Evolutionary conservation across 352 stramenopile species (phyloP).

Genomic region (Blastocystis sp.): DNA sequence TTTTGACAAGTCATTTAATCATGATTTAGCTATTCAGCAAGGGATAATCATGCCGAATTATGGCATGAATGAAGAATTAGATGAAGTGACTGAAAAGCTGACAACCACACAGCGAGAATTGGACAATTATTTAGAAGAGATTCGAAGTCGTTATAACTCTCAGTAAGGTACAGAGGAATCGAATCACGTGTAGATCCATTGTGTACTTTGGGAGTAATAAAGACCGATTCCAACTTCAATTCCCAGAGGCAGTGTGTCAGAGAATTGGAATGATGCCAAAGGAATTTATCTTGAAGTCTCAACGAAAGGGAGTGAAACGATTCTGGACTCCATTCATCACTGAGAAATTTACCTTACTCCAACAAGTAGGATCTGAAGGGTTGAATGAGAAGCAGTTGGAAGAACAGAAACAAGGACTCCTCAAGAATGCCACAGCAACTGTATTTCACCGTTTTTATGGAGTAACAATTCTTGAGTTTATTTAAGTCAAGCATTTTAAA

Average conservation of each 20-base stretch:
- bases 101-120: constrained; percentile 72
- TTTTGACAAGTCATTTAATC: constrained; percentile 94
- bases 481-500: constrained; percentile 70
- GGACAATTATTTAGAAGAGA: constrained; percentile 82
- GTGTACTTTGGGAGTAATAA: constrained; percentile 85
- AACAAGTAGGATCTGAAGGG: background rate
- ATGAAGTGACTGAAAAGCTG: constrained; percentile 77
- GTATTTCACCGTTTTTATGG: constrained; percentile 42
- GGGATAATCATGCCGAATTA: constrained; percentile 86
- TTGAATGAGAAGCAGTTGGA: constrained; percentile 73
- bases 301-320: constrained; percentile 86
- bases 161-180: background rate
- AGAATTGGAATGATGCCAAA: constrained; percentile 72
- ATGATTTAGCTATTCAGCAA: constrained; percentile 81
- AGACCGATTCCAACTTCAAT: constrained; percentile 86
- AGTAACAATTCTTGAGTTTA: constrained; percentile 76
- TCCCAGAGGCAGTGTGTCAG: constrained; percentile 78
- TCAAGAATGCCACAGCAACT: constrained; percentile 6
- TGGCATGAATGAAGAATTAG: constrained; percentile 87
- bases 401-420: constrained; percentile 71
- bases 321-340: constrained; percentile 85
- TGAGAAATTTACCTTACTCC: constrained; percentile 77
- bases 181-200: constrained; percentile 18
- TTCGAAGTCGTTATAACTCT: constrained; percentile 74
- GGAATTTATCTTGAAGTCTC: constrained; percentile 81